phyloP scores from a whole-genome alignment of 2,329 filamentous ascomycete species.

The Hypoxylon sp. region DNA sequence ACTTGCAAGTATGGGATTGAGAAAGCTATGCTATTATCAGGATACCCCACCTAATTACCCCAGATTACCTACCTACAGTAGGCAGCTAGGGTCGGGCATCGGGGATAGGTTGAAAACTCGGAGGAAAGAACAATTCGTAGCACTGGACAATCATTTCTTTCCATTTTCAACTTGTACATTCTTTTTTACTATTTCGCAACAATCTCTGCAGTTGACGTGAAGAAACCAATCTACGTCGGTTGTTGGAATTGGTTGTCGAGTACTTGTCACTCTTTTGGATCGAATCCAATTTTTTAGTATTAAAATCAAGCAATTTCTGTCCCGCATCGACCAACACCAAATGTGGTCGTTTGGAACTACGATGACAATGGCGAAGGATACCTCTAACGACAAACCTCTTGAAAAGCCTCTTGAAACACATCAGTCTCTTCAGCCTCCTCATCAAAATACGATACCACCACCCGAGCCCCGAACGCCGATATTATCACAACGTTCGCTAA shows the following conservation, averaged over 20 bases:
- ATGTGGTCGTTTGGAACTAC: slow-evolving; percentile 50
- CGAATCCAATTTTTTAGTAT: neutral
- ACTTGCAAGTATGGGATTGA: slow-evolving; percentile 6
- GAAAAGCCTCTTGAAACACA: slow-evolving; percentile 12
- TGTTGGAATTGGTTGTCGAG: neutral
- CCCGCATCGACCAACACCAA: too few species aligned
- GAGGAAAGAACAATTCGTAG: slow-evolving; percentile 6
- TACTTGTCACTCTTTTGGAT: slow-evolving; percentile 2
- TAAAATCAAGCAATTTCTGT: too few species aligned
- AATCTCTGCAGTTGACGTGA: neutral
- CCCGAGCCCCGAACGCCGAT: slow-evolving; percentile 38
- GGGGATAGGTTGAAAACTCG: slow-evolving; percentile 1
- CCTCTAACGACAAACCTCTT: slow-evolving; percentile 2
- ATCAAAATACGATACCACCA: slow-evolving; percentile 22
- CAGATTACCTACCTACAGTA: too few species aligned
- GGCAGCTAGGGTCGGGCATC: too few species aligned
- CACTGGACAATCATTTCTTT: too few species aligned
- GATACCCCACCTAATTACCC: slow-evolving; percentile 23
- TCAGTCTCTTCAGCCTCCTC: slow-evolving; percentile 19
- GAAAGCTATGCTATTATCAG: slow-evolving; percentile 2
- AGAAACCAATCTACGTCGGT: neutral
- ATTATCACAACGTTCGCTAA: slow-evolving; percentile 59
- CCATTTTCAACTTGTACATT: slow-evolving; percentile 1
- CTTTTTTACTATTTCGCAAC: neutral
- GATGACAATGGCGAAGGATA: slow-evolving; percentile 47